Conservation (phyloP, 2,329 filamentous ascomycete species). For the Escovopsis sp. region DNA sequence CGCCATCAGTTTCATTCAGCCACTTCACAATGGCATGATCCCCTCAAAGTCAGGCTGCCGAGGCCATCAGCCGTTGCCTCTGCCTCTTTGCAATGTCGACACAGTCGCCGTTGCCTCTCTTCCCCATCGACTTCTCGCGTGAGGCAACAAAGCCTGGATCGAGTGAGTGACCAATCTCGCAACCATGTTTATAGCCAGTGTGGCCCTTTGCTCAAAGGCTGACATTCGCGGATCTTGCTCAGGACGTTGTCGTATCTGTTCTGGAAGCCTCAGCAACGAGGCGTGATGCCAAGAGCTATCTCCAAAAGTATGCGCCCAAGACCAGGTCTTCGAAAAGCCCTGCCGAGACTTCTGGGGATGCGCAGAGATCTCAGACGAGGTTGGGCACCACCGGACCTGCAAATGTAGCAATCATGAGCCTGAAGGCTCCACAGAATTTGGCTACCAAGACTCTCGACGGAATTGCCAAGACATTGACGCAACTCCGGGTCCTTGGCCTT, state of each 20-base stretch:
- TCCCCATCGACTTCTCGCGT: slow-evolving; percentile 15
- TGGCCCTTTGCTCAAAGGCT: background rate
- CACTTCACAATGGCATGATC: background rate
- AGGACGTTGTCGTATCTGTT: slow-evolving; percentile 79
- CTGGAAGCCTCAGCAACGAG: slow-evolving; percentile 82
- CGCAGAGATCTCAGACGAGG: slow-evolving; percentile 5
- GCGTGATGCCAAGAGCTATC: slow-evolving; percentile 80
- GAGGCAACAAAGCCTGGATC: slow-evolving; percentile 18
- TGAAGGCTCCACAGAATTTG: slow-evolving; percentile 58
- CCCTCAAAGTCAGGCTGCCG: background rate
- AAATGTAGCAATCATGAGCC: slow-evolving; percentile 72
- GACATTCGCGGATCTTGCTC: background rate
- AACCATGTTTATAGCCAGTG: background rate
- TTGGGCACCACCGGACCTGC: slow-evolving; percentile 13
- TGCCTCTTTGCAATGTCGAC: slow-evolving; percentile 2
- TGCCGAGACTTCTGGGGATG: slow-evolving; percentile 23
- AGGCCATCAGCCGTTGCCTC: background rate
- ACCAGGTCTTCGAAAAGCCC: slow-evolving; percentile 11
- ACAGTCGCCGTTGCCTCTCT: slow-evolving; percentile 15
- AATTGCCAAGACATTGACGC: slow-evolving; percentile 69
- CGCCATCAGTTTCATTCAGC: background rate
- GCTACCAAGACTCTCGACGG: slow-evolving; percentile 55
- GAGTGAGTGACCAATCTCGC: slow-evolving; percentile 10
- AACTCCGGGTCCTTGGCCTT: slow-evolving; percentile 70
- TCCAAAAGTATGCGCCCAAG: slow-evolving; percentile 56